Conservation (phyloP, 2,329 filamentous ascomycete species). For the Colletotrichum noveboracense region DNA sequence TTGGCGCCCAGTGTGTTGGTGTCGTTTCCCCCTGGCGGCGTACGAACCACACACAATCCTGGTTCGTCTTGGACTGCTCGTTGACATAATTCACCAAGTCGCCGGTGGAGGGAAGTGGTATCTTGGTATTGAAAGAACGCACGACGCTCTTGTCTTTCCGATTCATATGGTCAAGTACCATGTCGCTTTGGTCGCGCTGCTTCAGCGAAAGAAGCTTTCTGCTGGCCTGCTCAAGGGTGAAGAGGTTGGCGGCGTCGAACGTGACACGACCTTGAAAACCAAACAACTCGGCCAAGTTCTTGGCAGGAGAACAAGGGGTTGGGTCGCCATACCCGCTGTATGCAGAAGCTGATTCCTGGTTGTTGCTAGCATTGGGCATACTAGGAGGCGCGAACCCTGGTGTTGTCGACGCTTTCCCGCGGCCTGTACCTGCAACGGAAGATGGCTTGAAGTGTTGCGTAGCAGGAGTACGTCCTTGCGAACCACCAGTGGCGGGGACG, state of each 20-base stretch:
- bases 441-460: not conserved
- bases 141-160: not conserved
- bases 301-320: not conserved
- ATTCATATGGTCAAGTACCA: slow-evolving; percentile 4
- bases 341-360: not conserved
- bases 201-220: slow-evolving; percentile 27
- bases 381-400: not conserved
- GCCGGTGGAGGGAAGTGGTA: not conserved
- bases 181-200: not conserved
- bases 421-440: not conserved
- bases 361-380: not conserved
- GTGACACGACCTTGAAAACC: slow-evolving; percentile 37
- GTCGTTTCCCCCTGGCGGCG: not conserved
- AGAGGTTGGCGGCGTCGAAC: slow-evolving; percentile 25
- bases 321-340: not conserved
- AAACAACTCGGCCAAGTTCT: slow-evolving; percentile 19
- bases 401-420: not conserved
- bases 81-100: not conserved
- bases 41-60: slow-evolving; percentile 27
- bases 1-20: slow-evolving; percentile 26
- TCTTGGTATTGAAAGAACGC: not conserved
- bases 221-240: slow-evolving; percentile 25
- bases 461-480: not conserved
- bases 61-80: not conserved
- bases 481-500: not conserved